Base-by-base conservation (phyloP, 129 eudicot genomes). In the Centrapalus pauciflorus region DNA sequence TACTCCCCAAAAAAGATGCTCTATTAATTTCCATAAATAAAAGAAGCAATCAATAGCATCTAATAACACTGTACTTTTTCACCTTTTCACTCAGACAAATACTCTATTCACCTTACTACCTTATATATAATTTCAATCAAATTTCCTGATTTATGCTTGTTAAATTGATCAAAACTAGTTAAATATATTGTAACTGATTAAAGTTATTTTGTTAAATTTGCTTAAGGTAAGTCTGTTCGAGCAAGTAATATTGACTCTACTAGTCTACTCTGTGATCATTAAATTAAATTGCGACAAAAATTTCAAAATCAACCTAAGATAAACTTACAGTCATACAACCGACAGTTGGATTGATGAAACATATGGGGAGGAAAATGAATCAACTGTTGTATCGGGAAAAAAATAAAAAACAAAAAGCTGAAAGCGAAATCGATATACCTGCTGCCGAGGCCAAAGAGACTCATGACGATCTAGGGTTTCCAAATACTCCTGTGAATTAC, bases 361-460 rank as follows among this genome's bases (percentile, higher is more conserved):
- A 35, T 1, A 61, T 25, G 43, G 29, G 6, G 7, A 64, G 24
- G 2, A 20, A 55, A 49, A 78, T n/a, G 55, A 43, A 74, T 24
- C 37, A 67, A 37, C 72, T 33, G 17, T 11, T 8, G 14, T 17
- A 27, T 58, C 2, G 23, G 7, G n/a, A n/a, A n/a, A n/a, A n/a
- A n/a, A n/a, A n/a, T n/a, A 35, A 28, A 11, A 23, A 4, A 1
- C 10, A 35, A 28, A 25, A 29, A 28, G 14, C 66, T 26, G 35
- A 49, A 38, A 61, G 30, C 51, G 30, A 43, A 11, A 41, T 26
- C 30, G 30, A 40, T 32, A 7, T 35, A 84, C 90, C 90, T 84
- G 86, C 86, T 78, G 52, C 90, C 90, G 32, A 84, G 81, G 72
- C 90, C 86, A 33, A 84, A 84, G 72, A 84, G 86, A 78, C 86